Percentiles rank a stretch among this genome's conserved stretches.
phyloP scores from a whole-genome alignment of 495 filamentous ascomycete species.

The Xylaria acuta region DNA sequence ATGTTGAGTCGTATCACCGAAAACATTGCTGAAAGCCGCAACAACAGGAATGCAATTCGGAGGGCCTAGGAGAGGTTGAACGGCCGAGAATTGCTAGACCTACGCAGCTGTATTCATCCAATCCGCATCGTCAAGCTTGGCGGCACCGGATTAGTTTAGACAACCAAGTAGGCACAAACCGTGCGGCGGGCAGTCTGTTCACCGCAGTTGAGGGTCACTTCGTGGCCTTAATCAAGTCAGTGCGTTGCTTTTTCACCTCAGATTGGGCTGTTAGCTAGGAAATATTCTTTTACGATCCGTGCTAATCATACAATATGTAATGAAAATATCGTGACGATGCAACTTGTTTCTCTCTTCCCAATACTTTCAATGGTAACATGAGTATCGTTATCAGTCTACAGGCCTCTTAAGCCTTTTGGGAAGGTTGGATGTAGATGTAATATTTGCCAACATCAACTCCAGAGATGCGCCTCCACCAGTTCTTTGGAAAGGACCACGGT shows the following conservation, averaged over 20 bases:
- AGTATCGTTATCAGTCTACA: not conserved
- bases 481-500: not conserved
- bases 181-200: slow-evolving; percentile 1
- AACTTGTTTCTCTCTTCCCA: not conserved
- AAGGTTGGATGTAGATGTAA: not conserved
- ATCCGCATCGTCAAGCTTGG: not conserved
- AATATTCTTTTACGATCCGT: slow-evolving; percentile 12
- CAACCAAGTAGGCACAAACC: not conserved
- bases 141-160: not conserved
- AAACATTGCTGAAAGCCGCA: slow-evolving; percentile 2
- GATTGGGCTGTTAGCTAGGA: slow-evolving; percentile 1
- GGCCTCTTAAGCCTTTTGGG: not conserved
- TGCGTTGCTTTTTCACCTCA: slow-evolving; percentile 14
- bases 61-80: not conserved
- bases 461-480: not conserved
- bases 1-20: slow-evolving; percentile 1
- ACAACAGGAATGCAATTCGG: not conserved
- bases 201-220: slow-evolving; percentile 1
- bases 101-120: slow-evolving; percentile 13
- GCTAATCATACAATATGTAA: not conserved
- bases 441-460: not conserved
- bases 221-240: slow-evolving; percentile 1
- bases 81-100: not conserved
- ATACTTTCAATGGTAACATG: no score
- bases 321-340: not conserved